Evolutionary conservation across 106 monocot species (phyloP), one percentile per base, ranked within the genome.

Genomic region (Amphibolis antarctica): DNA sequence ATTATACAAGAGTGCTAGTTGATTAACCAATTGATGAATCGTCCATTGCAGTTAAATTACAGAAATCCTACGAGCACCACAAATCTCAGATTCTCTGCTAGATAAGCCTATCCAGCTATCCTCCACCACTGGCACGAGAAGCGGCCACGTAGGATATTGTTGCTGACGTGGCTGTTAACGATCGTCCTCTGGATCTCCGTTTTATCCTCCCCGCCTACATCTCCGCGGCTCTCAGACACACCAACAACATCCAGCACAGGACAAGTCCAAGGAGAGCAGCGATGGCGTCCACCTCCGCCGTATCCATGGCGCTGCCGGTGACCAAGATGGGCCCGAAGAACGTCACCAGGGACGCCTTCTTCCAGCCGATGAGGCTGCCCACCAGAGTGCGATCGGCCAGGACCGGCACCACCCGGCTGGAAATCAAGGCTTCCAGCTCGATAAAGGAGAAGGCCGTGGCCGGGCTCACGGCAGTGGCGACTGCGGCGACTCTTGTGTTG

Each of bases 401-500:
- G 10, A 17, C 24, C 29, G n/a, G 28, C 22, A 15, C 28, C 18
- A 4, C 49, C 30, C 59, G 42, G 12, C 25, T 74, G 0, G 31
- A 48, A 28, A 70, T 75, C 31, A 11, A 55, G 23, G 71, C 75
- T 1, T 63, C 79, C 6, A 29, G 66, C 48, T 7, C 29, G 27
- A 28, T 49, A 46, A 77, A 69, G 68, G 89, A 80, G 65, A 52
- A 74, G 74, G 71, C 54, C 18, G 58, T 75, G 12, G 62, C 84
- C 10, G 88, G 81, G 11, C 67, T 79, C 25, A 77, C 79, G 4
- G 79, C 82, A 12, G 81, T 76, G 13, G 74, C 75, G 13, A 44
- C 82, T 47, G 75, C 74, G 15, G 79, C 77, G 4, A 71, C 75
- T 1, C 52, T 82, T 28, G 65, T 75, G 17, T 29, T 75, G 11